Base-by-base conservation (phyloP, 2,329 filamentous ascomycete genomes). In the Elsinoe necatrix region DNA sequence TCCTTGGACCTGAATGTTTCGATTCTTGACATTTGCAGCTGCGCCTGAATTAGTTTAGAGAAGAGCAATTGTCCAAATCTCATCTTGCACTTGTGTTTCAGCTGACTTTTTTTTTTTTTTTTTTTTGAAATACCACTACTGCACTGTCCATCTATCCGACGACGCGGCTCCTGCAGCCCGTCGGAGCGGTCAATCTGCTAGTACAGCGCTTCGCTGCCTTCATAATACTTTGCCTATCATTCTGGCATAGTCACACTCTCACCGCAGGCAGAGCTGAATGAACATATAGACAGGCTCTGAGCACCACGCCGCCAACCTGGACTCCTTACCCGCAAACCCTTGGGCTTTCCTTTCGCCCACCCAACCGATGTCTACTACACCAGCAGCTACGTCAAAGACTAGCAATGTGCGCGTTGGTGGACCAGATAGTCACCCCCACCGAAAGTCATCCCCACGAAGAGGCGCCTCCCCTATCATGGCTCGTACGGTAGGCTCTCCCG, bases 311-410 rank as follows among this genome's bases (percentile, higher is more conserved):
- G 58, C 57, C 57, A 63, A 57, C 16, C 62, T 69, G 68, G 66
- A 69, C 65, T 67, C 68, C 2, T 60, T 69, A 54, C 67, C 68
- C 11, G 57, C 61, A 31, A 55, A 58, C 48, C 68, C 66, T 57
- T 69, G 68, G 67, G 63, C 62, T 18, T 66, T 67, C 59, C 60
- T 66, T 31, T 54, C 61, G 57, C 58, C 60, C 58, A 9, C 20
- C 12, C 27, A 56, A n/a, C 37, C 35, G 27, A 27, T 43, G 20
- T 41, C 56, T 29, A 47, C 31, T 21, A 42, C 31, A 34, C 20
- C 20, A 3, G 34, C 23, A 21, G 4, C 11, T 14, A 12, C 55
- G 7, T 20, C 45, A 18, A 42, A 34, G 12, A 11, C 35, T 7
- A 48, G 54, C 16, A 48, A 50, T 11, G 23, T 9, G 27, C 27